Evolutionary conservation across 495 filamentous ascomycete species (phyloP).

Genomic region (Xanthoparmelia taractica): DNA sequence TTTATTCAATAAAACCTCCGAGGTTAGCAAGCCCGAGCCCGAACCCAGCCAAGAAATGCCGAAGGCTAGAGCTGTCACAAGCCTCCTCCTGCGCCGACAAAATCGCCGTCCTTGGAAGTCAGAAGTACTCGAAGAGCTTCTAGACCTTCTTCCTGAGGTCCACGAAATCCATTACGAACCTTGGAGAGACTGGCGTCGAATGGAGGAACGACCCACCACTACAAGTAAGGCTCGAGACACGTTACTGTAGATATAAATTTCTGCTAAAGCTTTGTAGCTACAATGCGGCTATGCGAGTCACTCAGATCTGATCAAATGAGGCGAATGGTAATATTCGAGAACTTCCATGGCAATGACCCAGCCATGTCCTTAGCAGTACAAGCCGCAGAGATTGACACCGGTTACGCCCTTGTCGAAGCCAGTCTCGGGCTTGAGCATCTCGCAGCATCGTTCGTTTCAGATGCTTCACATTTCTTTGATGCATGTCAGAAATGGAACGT

Average conservation of each 20-base stretch:
- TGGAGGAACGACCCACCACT: slow-evolving; percentile 20
- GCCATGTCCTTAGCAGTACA: slow-evolving; percentile 22
- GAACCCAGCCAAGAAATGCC: slow-evolving; percentile 20
- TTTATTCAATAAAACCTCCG: slow-evolving; percentile 16
- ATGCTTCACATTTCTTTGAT: slow-evolving; percentile 23
- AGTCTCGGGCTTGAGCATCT: slow-evolving; percentile 21
- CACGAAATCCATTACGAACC: slow-evolving; percentile 24
- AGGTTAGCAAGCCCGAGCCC: slow-evolving; percentile 11
- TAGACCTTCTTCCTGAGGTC: slow-evolving; percentile 25
- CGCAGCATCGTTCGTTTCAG: slow-evolving; percentile 21
- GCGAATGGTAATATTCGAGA: slow-evolving; percentile 21
- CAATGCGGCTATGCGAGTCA: slow-evolving; percentile 24
- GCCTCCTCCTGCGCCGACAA: slow-evolving; percentile 26
- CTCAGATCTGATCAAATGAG: slow-evolving; percentile 22
- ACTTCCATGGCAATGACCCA: slow-evolving; percentile 18
- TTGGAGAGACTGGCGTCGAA: slow-evolving; percentile 23
- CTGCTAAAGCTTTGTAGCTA: slow-evolving; percentile 21
- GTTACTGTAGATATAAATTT: slow-evolving; percentile 17
- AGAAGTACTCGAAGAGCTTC: slow-evolving; percentile 20
- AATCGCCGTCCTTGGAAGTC: slow-evolving; percentile 20
- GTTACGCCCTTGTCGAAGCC: slow-evolving; percentile 17
- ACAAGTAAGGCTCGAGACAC: slow-evolving; percentile 19
- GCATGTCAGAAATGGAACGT: slow-evolving; percentile 17
- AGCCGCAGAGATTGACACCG: slow-evolving; percentile 21
- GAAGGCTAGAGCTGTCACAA: slow-evolving; percentile 23